Percentiles rank a stretch among this genome's conserved stretches.
phyloP scores from a whole-genome alignment of 23 red algal genomes.

The Gracilaria domingensis region DNA sequence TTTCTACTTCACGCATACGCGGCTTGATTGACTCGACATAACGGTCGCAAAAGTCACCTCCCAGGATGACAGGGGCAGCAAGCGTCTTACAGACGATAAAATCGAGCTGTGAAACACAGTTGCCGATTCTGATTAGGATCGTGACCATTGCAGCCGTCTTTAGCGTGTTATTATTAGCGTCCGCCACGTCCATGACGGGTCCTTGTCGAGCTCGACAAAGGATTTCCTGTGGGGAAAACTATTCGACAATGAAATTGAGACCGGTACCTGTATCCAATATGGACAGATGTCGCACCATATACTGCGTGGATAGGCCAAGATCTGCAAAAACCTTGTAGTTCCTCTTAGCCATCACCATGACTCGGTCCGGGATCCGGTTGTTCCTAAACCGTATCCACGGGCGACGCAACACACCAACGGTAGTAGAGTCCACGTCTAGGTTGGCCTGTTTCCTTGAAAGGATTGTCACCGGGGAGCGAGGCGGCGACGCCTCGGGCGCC shows the following conservation, averaged over 20 bases:
- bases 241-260: not conserved
- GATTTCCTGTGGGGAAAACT: not conserved
- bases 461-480: not conserved
- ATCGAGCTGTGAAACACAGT: not conserved
- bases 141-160: not conserved
- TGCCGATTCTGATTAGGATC: not conserved
- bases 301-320: not conserved
- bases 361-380: not conserved
- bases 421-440: not conserved
- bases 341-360: not conserved
- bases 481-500: not conserved
- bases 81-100: not conserved
- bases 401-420: not conserved
- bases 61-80: not conserved
- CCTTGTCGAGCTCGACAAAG: not conserved
- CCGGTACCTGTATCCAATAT: slow-evolving; percentile 11
- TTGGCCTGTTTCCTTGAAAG: not conserved
- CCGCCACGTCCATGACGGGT: not conserved
- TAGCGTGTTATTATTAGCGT: not conserved
- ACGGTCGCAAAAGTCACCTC: not conserved
- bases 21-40: not conserved
- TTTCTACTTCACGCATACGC: not conserved
- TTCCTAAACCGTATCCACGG: not conserved
- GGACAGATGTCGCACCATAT: not conserved
- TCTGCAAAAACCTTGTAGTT: not conserved